Conservation (phyloP, 1,284 basidiomycete genomes). For the Kalmanozyma brasiliensis region DNA sequence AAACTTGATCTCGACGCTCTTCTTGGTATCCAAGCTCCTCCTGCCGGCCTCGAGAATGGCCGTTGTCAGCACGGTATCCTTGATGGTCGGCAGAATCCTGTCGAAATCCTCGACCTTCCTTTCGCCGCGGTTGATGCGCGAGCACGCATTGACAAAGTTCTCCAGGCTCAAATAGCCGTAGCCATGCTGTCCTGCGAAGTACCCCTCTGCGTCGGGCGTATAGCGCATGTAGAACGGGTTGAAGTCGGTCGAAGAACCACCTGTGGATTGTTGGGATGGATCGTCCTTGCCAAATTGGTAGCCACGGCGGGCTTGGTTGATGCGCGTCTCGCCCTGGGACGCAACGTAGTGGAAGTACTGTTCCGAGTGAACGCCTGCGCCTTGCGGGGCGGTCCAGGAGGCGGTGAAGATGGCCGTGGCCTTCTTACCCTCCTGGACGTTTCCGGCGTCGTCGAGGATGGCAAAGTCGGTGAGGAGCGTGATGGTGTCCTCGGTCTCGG, state of each 20-base stretch:
- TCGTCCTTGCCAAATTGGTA: slow-evolving; percentile 88
- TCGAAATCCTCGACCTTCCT: slow-evolving; percentile 78
- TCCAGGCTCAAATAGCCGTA: slow-evolving; percentile 90
- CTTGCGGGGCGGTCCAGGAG: slow-evolving; percentile 70
- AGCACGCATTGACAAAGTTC: slow-evolving; percentile 79
- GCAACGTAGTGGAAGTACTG: slow-evolving; percentile 78
- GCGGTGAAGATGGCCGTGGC: slow-evolving; percentile 90
- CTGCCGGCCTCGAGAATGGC: slow-evolving; percentile 91
- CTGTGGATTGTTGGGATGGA: slow-evolving; percentile 77
- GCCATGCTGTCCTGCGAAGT: slow-evolving; percentile 90
- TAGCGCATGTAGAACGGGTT: slow-evolving; percentile 97
- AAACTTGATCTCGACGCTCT: slow-evolving; percentile 80
- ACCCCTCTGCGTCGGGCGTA: slow-evolving; percentile 86
- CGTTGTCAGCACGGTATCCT: slow-evolving; percentile 86
- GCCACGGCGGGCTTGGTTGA: slow-evolving; percentile 91
- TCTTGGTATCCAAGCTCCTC: slow-evolving; percentile 85
- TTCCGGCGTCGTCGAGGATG: slow-evolving; percentile 75
- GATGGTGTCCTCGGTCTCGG: slow-evolving; percentile 90
- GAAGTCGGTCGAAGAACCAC: slow-evolving; percentile 69
- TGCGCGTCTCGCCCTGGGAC: slow-evolving; percentile 81
- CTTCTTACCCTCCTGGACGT: slow-evolving; percentile 70
- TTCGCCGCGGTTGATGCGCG: slow-evolving; percentile 76
- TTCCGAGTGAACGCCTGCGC: slow-evolving; percentile 77
- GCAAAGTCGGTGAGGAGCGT: slow-evolving; percentile 93
- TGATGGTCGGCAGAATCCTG: slow-evolving; percentile 83